Conservation (phyloP, 495 filamentous ascomycete genomes). For the Bathelium albidoporum region DNA sequence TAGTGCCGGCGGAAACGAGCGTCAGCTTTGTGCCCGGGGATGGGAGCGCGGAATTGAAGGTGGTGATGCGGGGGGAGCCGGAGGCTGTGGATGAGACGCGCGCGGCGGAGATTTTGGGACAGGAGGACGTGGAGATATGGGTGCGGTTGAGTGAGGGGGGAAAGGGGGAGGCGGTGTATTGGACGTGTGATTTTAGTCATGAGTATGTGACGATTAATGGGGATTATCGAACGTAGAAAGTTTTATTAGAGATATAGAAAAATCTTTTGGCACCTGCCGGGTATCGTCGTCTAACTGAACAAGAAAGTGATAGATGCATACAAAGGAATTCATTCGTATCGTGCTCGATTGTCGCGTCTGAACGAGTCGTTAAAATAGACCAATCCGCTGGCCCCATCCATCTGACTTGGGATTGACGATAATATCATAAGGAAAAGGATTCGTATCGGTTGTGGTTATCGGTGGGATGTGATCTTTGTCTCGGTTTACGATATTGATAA, state of each 20-base stretch:
- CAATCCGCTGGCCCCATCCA: slow-evolving; percentile 70
- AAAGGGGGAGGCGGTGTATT: slow-evolving; percentile 57
- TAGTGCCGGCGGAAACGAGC: slow-evolving; percentile 72
- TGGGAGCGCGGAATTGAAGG: slow-evolving; percentile 66
- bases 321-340: neutral
- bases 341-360: neutral
- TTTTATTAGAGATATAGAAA: neutral
- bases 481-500: slow-evolving; percentile 69
- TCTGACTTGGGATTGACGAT: slow-evolving; percentile 69
- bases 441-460: slow-evolving; percentile 83
- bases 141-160: slow-evolving; percentile 28
- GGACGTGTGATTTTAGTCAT: slow-evolving; percentile 97
- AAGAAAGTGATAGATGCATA: neutral
- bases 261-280: neutral
- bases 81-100: slow-evolving; percentile 83
- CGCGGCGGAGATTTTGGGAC: slow-evolving; percentile 75
- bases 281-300: too few relatives aligned
- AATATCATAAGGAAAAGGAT: slow-evolving; percentile 93
- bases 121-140: slow-evolving; percentile 47
- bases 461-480: slow-evolving; percentile 97
- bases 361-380: slow-evolving; percentile 47
- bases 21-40: slow-evolving; percentile 87
- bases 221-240: slow-evolving; percentile 66
- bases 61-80: slow-evolving; percentile 85
- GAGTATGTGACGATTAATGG: slow-evolving; percentile 94